These are phyloP conservation scores for Spergularia azorica DNA, from an alignment of 179 eudicot species.

Conservation along the genomic window DNA sequence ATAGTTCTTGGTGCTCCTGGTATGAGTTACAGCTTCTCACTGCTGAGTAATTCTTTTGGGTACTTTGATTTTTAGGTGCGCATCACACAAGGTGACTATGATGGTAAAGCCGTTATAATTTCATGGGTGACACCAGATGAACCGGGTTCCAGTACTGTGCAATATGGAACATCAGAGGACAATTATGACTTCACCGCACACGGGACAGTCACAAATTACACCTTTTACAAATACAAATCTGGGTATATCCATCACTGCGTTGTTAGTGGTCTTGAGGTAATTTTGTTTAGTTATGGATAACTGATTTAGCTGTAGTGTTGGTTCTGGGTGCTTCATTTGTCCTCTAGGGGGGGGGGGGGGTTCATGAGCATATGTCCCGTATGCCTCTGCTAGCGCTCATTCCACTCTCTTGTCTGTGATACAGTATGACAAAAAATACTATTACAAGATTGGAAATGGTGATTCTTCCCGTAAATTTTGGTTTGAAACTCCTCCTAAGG, in stretches of 20 bases:
- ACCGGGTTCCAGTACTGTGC: slow-evolving; percentile 55
- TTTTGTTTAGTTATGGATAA: not conserved
- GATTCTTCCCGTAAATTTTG: slow-evolving; percentile 74
- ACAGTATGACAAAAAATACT: slow-evolving; percentile 76
- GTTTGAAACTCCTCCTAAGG: slow-evolving; percentile 90
- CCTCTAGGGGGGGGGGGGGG: not conserved
- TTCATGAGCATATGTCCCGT: not conserved
- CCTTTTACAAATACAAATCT: slow-evolving; percentile 55
- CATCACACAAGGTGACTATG: slow-evolving; percentile 83
- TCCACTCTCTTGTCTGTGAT: not conserved
- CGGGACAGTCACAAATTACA: slow-evolving; percentile 58
- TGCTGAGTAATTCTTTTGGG: not conserved
- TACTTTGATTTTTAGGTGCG: slow-evolving; percentile 46
- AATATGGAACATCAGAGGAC: slow-evolving; percentile 57
- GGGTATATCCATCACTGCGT: slow-evolving; percentile 76
- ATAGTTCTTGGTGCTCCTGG: not conserved
- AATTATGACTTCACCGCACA: slow-evolving; percentile 45
- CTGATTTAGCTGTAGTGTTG: not conserved
- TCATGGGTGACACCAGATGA: slow-evolving; percentile 73
- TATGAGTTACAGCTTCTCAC: not conserved
- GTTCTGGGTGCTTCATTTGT: slow-evolving; percentile 1
- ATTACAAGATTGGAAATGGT: slow-evolving; percentile 73
- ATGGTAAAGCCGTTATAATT: slow-evolving; percentile 69
- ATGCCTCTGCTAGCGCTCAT: not conserved
- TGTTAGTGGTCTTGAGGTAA: slow-evolving; percentile 63